These are phyloP conservation scores for Apostasia ramifera DNA, from an alignment of 106 monocot species.

Conservation along the genomic window DNA sequence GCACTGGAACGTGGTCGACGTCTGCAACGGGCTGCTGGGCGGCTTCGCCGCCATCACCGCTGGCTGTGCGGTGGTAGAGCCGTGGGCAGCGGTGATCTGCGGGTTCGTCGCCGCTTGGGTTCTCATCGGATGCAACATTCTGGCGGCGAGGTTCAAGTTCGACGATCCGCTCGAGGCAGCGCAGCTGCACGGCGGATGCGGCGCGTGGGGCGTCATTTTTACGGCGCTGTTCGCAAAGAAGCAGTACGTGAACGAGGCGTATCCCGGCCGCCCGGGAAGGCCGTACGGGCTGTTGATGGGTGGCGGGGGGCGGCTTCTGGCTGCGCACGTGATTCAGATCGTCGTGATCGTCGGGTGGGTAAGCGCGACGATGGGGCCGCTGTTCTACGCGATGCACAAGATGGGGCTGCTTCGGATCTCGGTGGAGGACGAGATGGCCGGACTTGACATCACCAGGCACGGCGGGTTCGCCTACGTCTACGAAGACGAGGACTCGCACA, in stretches of 20 bases:
- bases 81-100: slow-evolving; percentile 34
- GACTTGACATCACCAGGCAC: slow-evolving; percentile 28
- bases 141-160: slow-evolving; percentile 16
- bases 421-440: slow-evolving; percentile 31
- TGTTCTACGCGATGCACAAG: slow-evolving; percentile 21
- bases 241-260: slow-evolving; percentile 13
- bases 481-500: neutral
- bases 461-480: slow-evolving; percentile 19
- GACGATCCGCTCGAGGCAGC: slow-evolving; percentile 42
- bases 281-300: slow-evolving; percentile 36
- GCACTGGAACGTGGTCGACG: slow-evolving; percentile 35
- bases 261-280: neutral
- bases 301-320: slow-evolving; percentile 25
- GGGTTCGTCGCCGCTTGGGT: slow-evolving; percentile 32
- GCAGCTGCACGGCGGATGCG: slow-evolving; percentile 42
- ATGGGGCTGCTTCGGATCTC: slow-evolving; percentile 24
- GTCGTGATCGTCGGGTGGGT: slow-evolving; percentile 28
- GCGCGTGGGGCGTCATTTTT: slow-evolving; percentile 31
- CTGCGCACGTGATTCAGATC: slow-evolving; percentile 18
- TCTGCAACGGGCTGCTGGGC: slow-evolving; percentile 38
- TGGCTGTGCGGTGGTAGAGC: slow-evolving; percentile 37
- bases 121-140: slow-evolving; percentile 27
- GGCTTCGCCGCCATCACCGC: slow-evolving; percentile 36
- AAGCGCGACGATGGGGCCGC: slow-evolving; percentile 6
- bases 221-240: slow-evolving; percentile 31